Conservation (phyloP, 73 alveolate genomes). For the Loxodes magnus region DNA sequence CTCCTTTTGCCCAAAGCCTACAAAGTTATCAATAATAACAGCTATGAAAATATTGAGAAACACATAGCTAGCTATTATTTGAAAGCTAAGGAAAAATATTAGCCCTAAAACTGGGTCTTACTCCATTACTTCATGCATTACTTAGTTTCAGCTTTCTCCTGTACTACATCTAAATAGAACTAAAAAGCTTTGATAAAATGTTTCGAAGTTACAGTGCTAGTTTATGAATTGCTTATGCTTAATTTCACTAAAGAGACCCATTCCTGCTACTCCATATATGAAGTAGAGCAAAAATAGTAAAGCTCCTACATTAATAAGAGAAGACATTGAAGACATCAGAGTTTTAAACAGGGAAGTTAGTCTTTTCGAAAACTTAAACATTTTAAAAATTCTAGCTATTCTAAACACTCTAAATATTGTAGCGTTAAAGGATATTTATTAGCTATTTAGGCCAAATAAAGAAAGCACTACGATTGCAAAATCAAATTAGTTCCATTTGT, state of each 20-base stretch:
- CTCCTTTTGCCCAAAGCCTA: constrained; percentile 22
- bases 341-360: neutral
- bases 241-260: constrained; percentile 27
- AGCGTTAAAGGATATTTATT: constrained; percentile 11
- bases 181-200: constrained; percentile 25
- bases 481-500: constrained; percentile 35
- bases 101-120: constrained; percentile 8
- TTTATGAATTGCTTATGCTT: neutral
- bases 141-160: constrained; percentile 41
- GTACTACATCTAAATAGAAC: constrained; percentile 24
- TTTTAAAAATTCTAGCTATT: constrained; percentile 15
- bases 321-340: constrained; percentile 1
- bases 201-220: constrained; percentile 23
- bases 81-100: constrained; percentile 20
- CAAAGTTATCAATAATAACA: constrained; percentile 35
- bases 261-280: constrained; percentile 45
- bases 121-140: constrained; percentile 32
- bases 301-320: constrained; percentile 11
- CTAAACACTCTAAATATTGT: constrained; percentile 27
- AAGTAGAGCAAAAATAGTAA: constrained; percentile 27
- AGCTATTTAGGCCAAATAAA: neutral
- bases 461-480: constrained; percentile 24
- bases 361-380: constrained; percentile 12
- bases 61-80: constrained; percentile 22
- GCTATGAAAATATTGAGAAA: constrained; percentile 52